phyloP scores from a whole-genome alignment of 2,329 filamentous ascomycete genomes.

The Paecilomyces niveus region DNA sequence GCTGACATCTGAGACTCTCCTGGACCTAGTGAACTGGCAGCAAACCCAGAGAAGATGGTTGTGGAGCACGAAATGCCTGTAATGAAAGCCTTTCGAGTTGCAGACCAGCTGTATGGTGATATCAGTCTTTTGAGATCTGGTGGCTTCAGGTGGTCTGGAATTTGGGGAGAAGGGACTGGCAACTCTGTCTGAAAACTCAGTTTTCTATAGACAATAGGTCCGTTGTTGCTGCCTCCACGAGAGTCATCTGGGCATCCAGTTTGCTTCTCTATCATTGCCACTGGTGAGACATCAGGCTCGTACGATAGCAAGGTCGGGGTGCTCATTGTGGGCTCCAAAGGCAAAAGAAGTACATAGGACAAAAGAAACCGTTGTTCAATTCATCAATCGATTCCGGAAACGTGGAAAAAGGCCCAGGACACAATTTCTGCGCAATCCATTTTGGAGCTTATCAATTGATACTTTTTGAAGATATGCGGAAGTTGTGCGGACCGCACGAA shows the following conservation, averaged over 20 bases:
- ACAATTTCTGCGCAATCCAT: not conserved
- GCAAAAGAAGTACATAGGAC: not conserved
- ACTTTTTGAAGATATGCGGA: not conserved
- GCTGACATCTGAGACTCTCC: conserved; percentile 1
- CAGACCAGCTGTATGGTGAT: not conserved
- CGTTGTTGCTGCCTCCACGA: not conserved
- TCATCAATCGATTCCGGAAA: not conserved
- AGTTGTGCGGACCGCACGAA: not conserved
- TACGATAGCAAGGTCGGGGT: not conserved
- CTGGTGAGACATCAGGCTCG: not conserved
- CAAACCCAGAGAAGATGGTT: not conserved
- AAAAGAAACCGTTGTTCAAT: not conserved
- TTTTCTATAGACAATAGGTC: not conserved
- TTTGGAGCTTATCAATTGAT: not conserved
- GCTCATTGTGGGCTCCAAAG: not conserved
- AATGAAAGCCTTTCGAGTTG: not conserved
- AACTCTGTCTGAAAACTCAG: not conserved
- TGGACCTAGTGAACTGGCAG: not conserved
- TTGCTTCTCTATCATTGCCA: not conserved
- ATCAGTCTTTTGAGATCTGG: not conserved
- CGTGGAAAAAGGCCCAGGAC: not conserved
- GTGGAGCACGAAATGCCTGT: not conserved
- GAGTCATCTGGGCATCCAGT: not conserved
- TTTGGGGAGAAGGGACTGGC: not conserved
- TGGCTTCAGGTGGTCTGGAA: not conserved